Base-by-base conservation (phyloP, 768 basidiomycete species). In the Suillus americanus region DNA sequence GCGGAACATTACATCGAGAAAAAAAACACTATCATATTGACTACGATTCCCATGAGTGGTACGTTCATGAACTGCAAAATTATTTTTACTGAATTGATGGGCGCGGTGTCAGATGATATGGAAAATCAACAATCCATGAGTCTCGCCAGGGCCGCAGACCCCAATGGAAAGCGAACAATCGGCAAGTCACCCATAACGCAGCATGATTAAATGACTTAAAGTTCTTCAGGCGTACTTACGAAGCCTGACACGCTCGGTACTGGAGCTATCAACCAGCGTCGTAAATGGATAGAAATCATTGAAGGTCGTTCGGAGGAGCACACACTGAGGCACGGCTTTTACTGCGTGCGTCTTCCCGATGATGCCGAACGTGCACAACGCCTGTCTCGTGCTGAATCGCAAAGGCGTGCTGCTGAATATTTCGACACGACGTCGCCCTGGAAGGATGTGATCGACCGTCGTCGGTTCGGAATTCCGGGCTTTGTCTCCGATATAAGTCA, bases 41-140 rank as follows among this genome's bases (percentile, higher is more conserved):
- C 86, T 2, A 81, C 84, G 1, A 70, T 85, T 7, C 82, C 85
- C 0, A 85, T 85, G 84, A 81, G 80, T 62, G 84, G 84, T 84
- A 56, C 28, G 73, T 57, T 28, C n/a, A 23, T 48, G 23, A 30
- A 25, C 30, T 23, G 18, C 16, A 9, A 25, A 25, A 3, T 57
- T 4, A 1, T 25, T 28, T 28, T 9, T 25, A 16, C 38, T 40
- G 5, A 40, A 57, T 25, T 28, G 23, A 56, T 37, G 25, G 16
- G 30, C 30, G 20, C 8, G 18, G 28, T 38, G 13, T 13, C 16
- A 87, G 86, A 85, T 61, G 87, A 88, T 64, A 82, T 85, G 60
- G 82, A 87, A 66, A 88, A 86, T 67, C 86, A 86, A 69, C 82
- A 81, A 60, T 86, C 87, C 0, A 75, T 81, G 13, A 74, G 77